phyloP scores from a whole-genome alignment of 352 stramenopile genomes.

The Pythium rishiriense region DNA sequence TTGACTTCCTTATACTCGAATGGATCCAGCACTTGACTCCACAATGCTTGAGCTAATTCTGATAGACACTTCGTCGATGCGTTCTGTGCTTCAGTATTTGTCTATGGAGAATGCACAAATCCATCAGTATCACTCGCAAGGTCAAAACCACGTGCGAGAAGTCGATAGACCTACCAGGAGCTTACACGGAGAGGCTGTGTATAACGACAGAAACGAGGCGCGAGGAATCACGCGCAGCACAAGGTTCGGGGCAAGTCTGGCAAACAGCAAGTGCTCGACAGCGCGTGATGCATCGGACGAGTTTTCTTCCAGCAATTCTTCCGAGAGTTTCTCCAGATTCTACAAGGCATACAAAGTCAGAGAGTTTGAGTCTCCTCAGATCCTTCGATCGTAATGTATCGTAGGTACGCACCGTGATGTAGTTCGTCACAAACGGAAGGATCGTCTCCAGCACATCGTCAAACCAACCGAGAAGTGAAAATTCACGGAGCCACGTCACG shows the following conservation, averaged over 20 bases:
- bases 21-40: constrained; percentile 45
- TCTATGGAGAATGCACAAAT: not conserved
- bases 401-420: constrained; percentile 22
- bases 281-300: constrained; percentile 31
- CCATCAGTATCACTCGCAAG: not conserved
- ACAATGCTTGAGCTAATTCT: constrained; percentile 25
- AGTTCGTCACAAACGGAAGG: constrained; percentile 12
- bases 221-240: constrained; percentile 60
- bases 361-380: not conserved
- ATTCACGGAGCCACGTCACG: constrained; percentile 28
- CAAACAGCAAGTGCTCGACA: constrained; percentile 61
- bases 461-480: constrained; percentile 27
- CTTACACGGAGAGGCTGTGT: not conserved
- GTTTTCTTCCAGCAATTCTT: constrained; percentile 47
- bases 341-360: not conserved
- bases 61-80: not conserved
- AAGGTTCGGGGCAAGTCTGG: constrained; percentile 53
- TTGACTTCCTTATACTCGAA: constrained; percentile 84
- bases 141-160: not conserved
- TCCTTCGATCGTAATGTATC: not conserved
- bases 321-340: constrained; percentile 38
- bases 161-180: constrained; percentile 18
- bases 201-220: constrained; percentile 7
- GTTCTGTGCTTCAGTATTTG: not conserved
- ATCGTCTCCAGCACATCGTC: not conserved